Evolutionary conservation across 768 basidiomycete genomes (phyloP).

Genomic region (Suillus fuscotomentosus): DNA sequence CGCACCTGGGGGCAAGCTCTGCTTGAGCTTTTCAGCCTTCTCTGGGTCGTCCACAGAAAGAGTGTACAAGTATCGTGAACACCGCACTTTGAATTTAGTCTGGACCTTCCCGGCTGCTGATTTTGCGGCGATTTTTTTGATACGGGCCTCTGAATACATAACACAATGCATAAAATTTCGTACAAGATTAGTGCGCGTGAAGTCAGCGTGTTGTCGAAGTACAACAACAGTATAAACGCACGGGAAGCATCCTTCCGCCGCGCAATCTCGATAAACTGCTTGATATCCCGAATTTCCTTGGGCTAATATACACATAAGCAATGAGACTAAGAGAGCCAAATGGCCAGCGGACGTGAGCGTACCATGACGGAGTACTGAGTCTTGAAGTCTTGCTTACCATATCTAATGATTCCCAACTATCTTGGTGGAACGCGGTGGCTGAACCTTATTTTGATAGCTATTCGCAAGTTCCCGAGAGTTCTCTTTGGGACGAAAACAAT

Average conservation of each 20-base stretch:
- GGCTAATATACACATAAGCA: constrained; percentile 51
- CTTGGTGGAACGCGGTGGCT: constrained; percentile 20
- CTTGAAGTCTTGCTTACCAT: constrained; percentile 11
- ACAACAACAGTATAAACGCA: constrained; percentile 45
- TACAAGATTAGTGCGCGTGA: constrained; percentile 3
- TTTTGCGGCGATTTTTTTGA: constrained; percentile 88
- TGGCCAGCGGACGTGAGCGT: neutral
- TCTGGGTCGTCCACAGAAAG: constrained; percentile 92
- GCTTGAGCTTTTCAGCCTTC: constrained; percentile 97
- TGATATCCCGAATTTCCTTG: constrained; percentile 98
- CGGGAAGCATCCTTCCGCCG: constrained; percentile 96
- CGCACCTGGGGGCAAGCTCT: constrained; percentile 92
- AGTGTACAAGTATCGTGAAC: constrained; percentile 97
- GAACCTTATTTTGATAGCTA: constrained; percentile 32
- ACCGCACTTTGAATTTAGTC: constrained; percentile 99
- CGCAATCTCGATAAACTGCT: constrained; percentile 96
- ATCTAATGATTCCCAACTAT: constrained; percentile 1
- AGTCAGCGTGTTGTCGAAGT: neutral
- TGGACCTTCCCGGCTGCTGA: constrained; percentile 67
- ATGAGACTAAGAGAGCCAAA: constrained; percentile 1
- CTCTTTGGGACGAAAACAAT: neutral
- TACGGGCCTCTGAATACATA: constrained; percentile 76
- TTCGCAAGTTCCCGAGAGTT: constrained; percentile 22
- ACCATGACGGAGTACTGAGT: constrained; percentile 26
- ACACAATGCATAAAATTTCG: neutral